Evolutionary conservation across 2,329 filamentous ascomycete genomes (phyloP).

Genomic region (Pseudogymnoascus sp.): DNA sequence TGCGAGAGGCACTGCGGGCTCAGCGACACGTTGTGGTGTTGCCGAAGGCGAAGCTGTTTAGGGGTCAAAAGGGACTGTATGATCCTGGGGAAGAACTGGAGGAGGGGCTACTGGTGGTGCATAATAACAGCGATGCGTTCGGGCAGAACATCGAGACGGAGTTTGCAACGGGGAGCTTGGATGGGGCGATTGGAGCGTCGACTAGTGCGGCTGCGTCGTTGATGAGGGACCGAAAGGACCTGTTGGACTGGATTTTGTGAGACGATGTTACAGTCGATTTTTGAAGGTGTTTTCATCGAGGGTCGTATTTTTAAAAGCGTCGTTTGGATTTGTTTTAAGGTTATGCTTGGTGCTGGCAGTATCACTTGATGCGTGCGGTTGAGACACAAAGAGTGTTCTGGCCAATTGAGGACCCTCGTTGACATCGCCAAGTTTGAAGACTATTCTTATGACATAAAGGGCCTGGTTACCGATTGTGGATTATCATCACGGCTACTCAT

Average conservation of each 20-base stretch:
- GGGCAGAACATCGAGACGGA: conserved; percentile 26
- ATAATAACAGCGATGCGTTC: conserved; percentile 26
- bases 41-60: conserved; percentile 17
- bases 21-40: conserved; percentile 15
- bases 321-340: background rate
- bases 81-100: conserved; percentile 8
- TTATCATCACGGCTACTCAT: background rate
- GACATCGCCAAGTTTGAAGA: background rate
- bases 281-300: background rate
- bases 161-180: conserved; percentile 19
- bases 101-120: conserved; percentile 20
- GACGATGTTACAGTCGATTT: background rate
- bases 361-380: background rate
- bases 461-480: background rate
- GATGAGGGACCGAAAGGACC: conserved; percentile 17
- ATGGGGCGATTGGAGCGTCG: conserved; percentile 22
- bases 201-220: conserved; percentile 23
- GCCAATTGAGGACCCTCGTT: background rate
- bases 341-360: background rate
- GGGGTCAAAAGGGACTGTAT: conserved; percentile 11
- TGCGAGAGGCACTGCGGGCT: conserved; percentile 12
- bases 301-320: background rate
- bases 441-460: background rate
- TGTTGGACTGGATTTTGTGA: conserved; percentile 18
- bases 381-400: background rate